Evolutionary conservation across 1,139 yeast genomes (phyloP).

Genomic region (Spathaspora sp.): DNA sequence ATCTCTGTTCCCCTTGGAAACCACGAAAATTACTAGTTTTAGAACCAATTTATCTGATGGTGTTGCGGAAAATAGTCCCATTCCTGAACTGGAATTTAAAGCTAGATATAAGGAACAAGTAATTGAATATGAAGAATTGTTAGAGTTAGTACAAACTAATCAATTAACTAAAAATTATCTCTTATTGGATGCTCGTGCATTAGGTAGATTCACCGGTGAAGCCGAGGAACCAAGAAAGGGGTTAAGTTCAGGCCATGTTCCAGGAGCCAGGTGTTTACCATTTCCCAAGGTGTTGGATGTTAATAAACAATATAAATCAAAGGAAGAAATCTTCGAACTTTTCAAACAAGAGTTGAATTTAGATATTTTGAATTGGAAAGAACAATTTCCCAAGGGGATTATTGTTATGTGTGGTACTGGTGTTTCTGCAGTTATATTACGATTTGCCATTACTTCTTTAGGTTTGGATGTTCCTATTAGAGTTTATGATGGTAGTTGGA

Average conservation of each 20-base stretch:
- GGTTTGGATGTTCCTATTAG: conserved; percentile 66
- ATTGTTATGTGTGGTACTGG: conserved; percentile 95
- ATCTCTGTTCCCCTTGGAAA: conserved; percentile 26
- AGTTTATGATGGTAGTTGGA: conserved; percentile 96
- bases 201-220: conserved; percentile 70
- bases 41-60: conserved; percentile 13
- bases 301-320: conserved; percentile 50
- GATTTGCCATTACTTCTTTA: conserved; percentile 47
- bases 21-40: conserved; percentile 17
- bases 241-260: conserved; percentile 84
- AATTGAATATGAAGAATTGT: conserved; percentile 62
- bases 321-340: conserved; percentile 43
- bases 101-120: conserved; percentile 46
- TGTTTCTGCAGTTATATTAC: conserved; percentile 84
- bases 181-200: conserved; percentile 80
- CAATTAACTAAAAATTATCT: conserved; percentile 48
- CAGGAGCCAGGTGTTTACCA: conserved; percentile 78
- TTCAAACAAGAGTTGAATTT: conserved; percentile 40
- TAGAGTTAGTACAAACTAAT: conserved; percentile 51
- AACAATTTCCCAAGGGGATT: conserved; percentile 48
- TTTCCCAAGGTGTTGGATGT: conserved; percentile 58
- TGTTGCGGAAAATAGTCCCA: conserved; percentile 10
- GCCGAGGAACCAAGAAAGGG: conserved; percentile 90
- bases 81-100: conserved; percentile 23
- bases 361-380: conserved; percentile 26